Percentiles rank a stretch among this genome's conserved stretches.
Evolutionary conservation across 2,329 filamentous ascomycete species (phyloP).

Genomic region (Aspergillus cejpii): DNA sequence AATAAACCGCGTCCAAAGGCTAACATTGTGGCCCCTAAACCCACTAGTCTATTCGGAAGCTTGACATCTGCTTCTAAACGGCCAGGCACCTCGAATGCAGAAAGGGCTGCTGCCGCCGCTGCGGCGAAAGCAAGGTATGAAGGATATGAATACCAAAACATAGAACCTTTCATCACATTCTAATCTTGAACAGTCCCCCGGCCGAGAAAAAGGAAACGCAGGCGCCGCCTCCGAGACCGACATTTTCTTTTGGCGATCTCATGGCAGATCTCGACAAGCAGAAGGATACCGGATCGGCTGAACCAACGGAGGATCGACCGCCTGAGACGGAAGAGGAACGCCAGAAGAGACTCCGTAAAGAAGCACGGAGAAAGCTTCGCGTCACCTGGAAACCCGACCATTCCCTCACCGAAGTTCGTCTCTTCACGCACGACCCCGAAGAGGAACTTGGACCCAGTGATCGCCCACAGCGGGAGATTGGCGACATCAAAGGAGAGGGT

Average conservation of each 20-base stretch:
- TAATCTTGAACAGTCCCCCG: conserved; percentile 24
- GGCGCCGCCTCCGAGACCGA: conserved; percentile 32
- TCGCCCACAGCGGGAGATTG: conserved; percentile 52
- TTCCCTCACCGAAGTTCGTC: conserved; percentile 50
- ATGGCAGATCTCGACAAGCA: conserved; percentile 50
- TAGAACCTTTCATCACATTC: conserved; percentile 3
- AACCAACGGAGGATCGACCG: conserved; percentile 47
- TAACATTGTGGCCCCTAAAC: conserved; percentile 38
- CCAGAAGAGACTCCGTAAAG: conserved; percentile 54
- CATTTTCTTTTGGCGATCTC: conserved; percentile 46
- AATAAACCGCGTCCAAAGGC: conserved; percentile 37
- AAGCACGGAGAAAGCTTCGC: conserved; percentile 54
- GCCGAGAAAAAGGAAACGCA: conserved; percentile 34
- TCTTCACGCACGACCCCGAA: conserved; percentile 58
- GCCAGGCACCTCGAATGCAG: conserved; percentile 46
- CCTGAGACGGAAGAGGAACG: conserved; percentile 56
- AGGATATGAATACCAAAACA: not conserved
- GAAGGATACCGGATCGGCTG: conserved; percentile 48
- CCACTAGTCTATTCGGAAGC: conserved; percentile 43
- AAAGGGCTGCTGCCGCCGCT: conserved; percentile 40
- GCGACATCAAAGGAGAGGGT: conserved; percentile 54
- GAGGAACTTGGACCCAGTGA: conserved; percentile 56
- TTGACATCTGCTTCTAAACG: conserved; percentile 46
- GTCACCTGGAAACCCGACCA: conserved; percentile 56
- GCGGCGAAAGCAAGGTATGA: conserved; percentile 34